phyloP scores from a whole-genome alignment of 768 basidiomycete species.

The Tephrocybe sp. region DNA sequence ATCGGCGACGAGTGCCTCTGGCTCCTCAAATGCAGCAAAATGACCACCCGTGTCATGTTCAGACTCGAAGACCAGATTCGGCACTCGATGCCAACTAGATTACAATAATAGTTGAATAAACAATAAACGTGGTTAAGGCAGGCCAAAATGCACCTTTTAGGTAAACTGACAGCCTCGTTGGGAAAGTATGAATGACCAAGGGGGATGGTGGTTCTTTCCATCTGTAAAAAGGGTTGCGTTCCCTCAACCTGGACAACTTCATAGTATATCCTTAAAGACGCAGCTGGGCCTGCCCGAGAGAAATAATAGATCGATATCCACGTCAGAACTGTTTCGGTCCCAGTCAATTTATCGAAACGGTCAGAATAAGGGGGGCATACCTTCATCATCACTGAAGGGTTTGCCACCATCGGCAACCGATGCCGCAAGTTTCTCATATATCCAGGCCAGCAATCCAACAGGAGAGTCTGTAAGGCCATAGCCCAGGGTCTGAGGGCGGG shows the following conservation, averaged over 20 bases:
- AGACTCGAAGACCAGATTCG: constrained; percentile 22
- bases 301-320: constrained; percentile 64
- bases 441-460: constrained; percentile 49
- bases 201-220: constrained; percentile 30
- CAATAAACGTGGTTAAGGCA: neutral
- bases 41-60: constrained; percentile 42
- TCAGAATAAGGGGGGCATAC: constrained; percentile 20
- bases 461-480: constrained; percentile 59
- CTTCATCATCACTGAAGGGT: constrained; percentile 47
- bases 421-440: constrained; percentile 47
- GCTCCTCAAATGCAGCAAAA: constrained; percentile 42
- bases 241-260: constrained; percentile 29
- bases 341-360: constrained; percentile 5
- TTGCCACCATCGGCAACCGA: constrained; percentile 45
- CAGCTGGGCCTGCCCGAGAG: constrained; percentile 55
- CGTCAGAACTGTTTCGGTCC: constrained; percentile 42
- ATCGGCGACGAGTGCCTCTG: constrained; percentile 36
- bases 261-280: constrained; percentile 56
- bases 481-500: constrained; percentile 51
- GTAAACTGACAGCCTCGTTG: constrained; percentile 31
- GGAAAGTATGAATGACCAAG: constrained; percentile 48
- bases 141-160: constrained; percentile 17
- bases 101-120: neutral
- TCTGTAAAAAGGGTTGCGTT: constrained; percentile 2
- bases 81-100: constrained; percentile 18